These are phyloP conservation scores for Gilbertella persicaria DNA, from an alignment of 371 early-diverging fungal species.

Conservation along the genomic window DNA sequence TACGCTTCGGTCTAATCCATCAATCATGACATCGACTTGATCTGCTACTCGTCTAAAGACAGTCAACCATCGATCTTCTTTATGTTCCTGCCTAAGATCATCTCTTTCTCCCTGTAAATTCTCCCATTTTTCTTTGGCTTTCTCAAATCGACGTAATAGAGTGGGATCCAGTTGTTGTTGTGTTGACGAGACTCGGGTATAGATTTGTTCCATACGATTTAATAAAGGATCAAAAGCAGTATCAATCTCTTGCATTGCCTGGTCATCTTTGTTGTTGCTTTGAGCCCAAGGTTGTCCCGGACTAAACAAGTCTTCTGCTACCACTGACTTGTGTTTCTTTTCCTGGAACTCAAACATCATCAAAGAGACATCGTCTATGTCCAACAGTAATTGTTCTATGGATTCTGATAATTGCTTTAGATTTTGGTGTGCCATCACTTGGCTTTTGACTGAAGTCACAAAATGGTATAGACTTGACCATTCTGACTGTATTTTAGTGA, in stretches of 20 bases:
- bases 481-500: constrained; percentile 48
- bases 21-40: constrained; percentile 65
- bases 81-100: constrained; percentile 60
- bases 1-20: constrained; percentile 58
- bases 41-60: constrained; percentile 62
- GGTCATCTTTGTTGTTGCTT: constrained; percentile 22
- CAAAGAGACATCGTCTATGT: constrained; percentile 42
- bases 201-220: constrained; percentile 52
- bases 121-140: constrained; percentile 51
- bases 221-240: constrained; percentile 53
- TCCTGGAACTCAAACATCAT: constrained; percentile 52
- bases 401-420: constrained; percentile 20
- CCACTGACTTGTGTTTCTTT: constrained; percentile 26
- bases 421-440: constrained; percentile 21
- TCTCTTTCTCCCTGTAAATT: constrained; percentile 41
- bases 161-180: constrained; percentile 25
- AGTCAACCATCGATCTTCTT: constrained; percentile 65
- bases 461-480: constrained; percentile 53
- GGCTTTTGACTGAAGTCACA: constrained; percentile 37
- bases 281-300: constrained; percentile 2
- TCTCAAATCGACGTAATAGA: constrained; percentile 36
- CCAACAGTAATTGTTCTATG: constrained; percentile 33
- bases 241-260: constrained; percentile 46
- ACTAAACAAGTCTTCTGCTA: background rate
- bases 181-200: constrained; percentile 43